Base-by-base conservation (phyloP, 2,329 filamentous ascomycete genomes). In the Pseudocercospora eumusae region DNA sequence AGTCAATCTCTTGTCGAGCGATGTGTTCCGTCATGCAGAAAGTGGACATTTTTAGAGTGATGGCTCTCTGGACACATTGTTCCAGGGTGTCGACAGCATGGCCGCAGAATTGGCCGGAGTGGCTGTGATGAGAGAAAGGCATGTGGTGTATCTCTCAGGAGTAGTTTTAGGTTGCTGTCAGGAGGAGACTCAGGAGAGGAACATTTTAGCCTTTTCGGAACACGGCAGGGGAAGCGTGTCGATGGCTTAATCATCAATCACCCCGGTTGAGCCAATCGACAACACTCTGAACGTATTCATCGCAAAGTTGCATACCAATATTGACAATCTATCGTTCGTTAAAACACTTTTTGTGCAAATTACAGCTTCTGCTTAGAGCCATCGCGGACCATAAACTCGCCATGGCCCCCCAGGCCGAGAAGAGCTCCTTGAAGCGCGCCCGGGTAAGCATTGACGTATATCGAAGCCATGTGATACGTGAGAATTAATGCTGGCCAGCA, bases 121-220 rank as follows among this genome's bases (percentile, higher is more conserved):
- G 95, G 73, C 92, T 96, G 78, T 99, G 95, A 82, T 98, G 96
- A 4, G 95, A 96, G 80, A 96, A 96, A 1, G 93, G 93, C 95
- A 98, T 98, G 8, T 31, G 61, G 21, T 28, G 42, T 23, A 20
- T 33, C 13, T 40, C 13, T 47, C 11, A 31, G 28, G 28, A 45
- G 25, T 45, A 53, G 55, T 40, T 47, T 31, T 28, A 33, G 40
- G 40, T 55, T 57, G 49, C 31, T 33, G 40, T 52, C 18, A n/a
- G n/a, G n/a, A n/a, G n/a, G n/a, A n/a, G n/a, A n/a, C n/a, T n/a
- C n/a, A n/a, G 49, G 52, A 25, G 54, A 27, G 2, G 20, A 28
- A 31, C 4, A 40, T 40, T 40, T 40, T 40, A 40, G 36, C 36
- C 31, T 40, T 40, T 40, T 40, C 36, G 36, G 36, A 40, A 40